These are phyloP conservation scores for Karstenula rhodostoma DNA, from an alignment of 2,329 filamentous ascomycete species.

Conservation along the genomic window DNA sequence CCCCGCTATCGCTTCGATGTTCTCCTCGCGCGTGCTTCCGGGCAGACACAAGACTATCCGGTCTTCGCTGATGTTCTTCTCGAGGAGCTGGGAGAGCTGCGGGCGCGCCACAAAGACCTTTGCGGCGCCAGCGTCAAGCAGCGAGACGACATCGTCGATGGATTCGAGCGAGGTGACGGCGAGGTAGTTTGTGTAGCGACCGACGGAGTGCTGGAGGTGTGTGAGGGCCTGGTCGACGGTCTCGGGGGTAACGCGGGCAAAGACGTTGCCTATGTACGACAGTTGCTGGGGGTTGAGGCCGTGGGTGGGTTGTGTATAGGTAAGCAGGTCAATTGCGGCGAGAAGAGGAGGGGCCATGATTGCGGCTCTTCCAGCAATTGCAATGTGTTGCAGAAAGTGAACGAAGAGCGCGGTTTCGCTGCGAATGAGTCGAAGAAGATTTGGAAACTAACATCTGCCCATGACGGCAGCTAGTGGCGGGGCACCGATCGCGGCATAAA, in stretches of 20 bases:
- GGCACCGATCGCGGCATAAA: slow-evolving; percentile 7
- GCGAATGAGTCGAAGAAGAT: slow-evolving; percentile 23
- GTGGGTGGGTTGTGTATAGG: slow-evolving; percentile 53
- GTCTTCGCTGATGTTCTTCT: slow-evolving; percentile 61
- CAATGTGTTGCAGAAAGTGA: not conserved
- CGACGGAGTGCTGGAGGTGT: slow-evolving; percentile 66
- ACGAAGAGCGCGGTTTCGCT: slow-evolving; percentile 2
- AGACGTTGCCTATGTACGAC: slow-evolving; percentile 66
- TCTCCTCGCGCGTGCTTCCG: slow-evolving; percentile 52
- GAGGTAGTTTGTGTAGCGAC: slow-evolving; percentile 70
- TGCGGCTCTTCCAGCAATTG: not conserved
- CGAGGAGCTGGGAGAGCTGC: slow-evolving; percentile 67
- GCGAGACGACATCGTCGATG: slow-evolving; percentile 75
- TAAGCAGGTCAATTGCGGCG: slow-evolving; percentile 58
- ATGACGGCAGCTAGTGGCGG: slow-evolving; percentile 11
- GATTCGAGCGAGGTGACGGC: slow-evolving; percentile 76
- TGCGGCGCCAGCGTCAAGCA: slow-evolving; percentile 85
- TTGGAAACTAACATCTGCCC: slow-evolving; percentile 7
- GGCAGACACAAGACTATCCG: slow-evolving; percentile 65
- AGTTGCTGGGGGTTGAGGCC: slow-evolving; percentile 62
- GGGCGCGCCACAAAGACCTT: slow-evolving; percentile 82
- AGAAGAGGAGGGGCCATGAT: slow-evolving; percentile 57
- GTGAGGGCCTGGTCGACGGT: slow-evolving; percentile 56
- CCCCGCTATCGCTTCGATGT: slow-evolving; percentile 50
- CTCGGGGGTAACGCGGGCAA: slow-evolving; percentile 61